phyloP scores from a whole-genome alignment of 768 basidiomycete species.

The Mycena filopes region DNA sequence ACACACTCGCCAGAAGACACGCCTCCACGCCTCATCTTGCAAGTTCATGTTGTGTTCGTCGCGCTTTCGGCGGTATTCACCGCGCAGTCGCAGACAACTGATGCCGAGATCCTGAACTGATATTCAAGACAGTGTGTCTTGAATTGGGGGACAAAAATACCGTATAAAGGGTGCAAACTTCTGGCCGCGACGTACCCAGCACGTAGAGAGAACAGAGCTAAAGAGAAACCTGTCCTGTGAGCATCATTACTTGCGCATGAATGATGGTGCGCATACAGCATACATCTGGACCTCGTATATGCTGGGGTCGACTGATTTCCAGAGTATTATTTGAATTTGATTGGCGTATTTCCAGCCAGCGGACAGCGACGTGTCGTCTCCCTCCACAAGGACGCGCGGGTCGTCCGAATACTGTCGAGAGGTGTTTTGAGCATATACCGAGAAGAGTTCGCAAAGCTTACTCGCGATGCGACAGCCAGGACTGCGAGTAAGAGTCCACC shows the following conservation, averaged over 20 bases:
- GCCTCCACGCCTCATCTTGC: slow-evolving; percentile 72
- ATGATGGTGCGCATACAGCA: not conserved
- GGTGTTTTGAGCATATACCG: not conserved
- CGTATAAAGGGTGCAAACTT: slow-evolving; percentile 51
- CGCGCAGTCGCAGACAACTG: slow-evolving; percentile 69
- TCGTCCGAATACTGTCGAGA: slow-evolving; percentile 47
- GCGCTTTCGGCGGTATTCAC: slow-evolving; percentile 58
- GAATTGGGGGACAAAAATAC: not conserved
- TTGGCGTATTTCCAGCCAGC: slow-evolving; percentile 60
- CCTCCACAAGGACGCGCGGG: slow-evolving; percentile 48
- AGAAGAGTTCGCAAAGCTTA: not conserved
- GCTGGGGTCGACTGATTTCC: slow-evolving; percentile 5
- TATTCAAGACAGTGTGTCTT: not conserved
- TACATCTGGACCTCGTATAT: slow-evolving; percentile 21
- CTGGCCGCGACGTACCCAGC: slow-evolving; percentile 48
- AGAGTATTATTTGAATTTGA: slow-evolving; percentile 50
- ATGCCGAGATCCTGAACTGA: slow-evolving; percentile 56
- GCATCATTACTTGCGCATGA: no score
- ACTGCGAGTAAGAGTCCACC: slow-evolving; percentile 55
- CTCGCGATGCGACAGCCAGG: slow-evolving; percentile 60
- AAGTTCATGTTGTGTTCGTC: slow-evolving; percentile 41
- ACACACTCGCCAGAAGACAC: slow-evolving; percentile 60
- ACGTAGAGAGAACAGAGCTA: slow-evolving; percentile 41
- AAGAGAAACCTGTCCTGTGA: no score
- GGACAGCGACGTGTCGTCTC: slow-evolving; percentile 37